Evolutionary conservation across 129 eudicot genomes (phyloP), one percentile per base, ranked within the genome.

Genomic region (Flaveria linearis): DNA sequence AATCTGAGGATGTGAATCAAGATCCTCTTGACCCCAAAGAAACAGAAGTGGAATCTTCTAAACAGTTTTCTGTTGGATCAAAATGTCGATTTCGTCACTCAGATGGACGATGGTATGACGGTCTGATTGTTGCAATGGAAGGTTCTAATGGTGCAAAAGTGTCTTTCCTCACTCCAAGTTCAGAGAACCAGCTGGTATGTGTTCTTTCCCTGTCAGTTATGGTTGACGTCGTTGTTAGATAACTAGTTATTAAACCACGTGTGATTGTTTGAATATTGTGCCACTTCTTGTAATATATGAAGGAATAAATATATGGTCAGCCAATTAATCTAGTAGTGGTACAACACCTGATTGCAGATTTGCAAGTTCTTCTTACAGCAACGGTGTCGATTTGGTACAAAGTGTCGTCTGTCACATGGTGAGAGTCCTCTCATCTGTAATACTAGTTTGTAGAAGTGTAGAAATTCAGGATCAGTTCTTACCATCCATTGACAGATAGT

Each of bases 371-470:
- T 94, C 83, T 87, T 87, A 60, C 98, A 94, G 83, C 91, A 94
- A 86, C 87, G 98, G 67, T 94, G 98, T 84, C 96, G 98, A 84
- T 94, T 94, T 82, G 98, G 97, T 87, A 83, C 90, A 84, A 91
- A 80, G 78, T 94, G 98, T 87, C 98, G 97, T 84, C 86, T 78
- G 77, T 94, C 98, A 72, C 98, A 94, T 89, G 98, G 98, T 94
- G 84, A 84, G 86, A 87, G 76, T 17, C 51, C 77, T 73, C 23
- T 64, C 25, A 3, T 36, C 0, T 36, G 41, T 36, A 36, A 67
- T 77, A 12, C 62, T 65, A 25, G 49, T 47, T 33, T 43, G 52
- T 66, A 36, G 41, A 36, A 36, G 7, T 10, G 36, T 30, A 30
- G 63, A 82, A 78, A 69, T 71, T 64, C 49, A 57, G 77, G 52